A percentile compares a stretch with the other conserved stretches of the same genome.
phyloP scores from a whole-genome alignment of 257 asterid species.

The Rhazya stricta region DNA sequence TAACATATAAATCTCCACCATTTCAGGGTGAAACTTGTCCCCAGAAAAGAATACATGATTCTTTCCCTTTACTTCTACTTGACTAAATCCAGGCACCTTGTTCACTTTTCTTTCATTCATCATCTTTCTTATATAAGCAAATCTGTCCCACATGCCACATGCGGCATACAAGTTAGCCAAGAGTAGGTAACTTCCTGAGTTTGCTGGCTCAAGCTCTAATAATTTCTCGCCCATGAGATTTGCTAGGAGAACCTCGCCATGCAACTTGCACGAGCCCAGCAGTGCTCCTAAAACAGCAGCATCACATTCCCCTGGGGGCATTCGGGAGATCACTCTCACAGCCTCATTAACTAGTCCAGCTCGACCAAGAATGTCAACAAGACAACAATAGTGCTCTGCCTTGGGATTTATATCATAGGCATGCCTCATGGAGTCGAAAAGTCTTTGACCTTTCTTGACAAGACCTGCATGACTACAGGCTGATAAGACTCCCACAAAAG shows the following conservation, averaged over 20 bases:
- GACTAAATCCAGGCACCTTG: conserved; percentile 61
- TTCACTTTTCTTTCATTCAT: conserved; percentile 32
- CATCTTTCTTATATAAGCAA: conserved; percentile 42
- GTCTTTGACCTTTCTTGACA: conserved; percentile 43
- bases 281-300: conserved; percentile 48
- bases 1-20: conserved; percentile 19
- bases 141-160: conserved; percentile 62
- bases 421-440: conserved; percentile 40
- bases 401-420: conserved; percentile 45
- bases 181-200: conserved; percentile 48
- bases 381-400: conserved; percentile 55
- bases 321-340: conserved; percentile 33
- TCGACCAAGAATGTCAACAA: conserved; percentile 62
- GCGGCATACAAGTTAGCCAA: conserved; percentile 58
- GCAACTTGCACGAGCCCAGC: conserved; percentile 60
- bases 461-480: conserved; percentile 76
- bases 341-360: conserved; percentile 59
- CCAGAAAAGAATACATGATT: conserved; percentile 33
- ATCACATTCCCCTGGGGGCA: conserved; percentile 36
- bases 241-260: conserved; percentile 42
- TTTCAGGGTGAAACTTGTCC: conserved; percentile 36
- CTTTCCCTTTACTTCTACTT: conserved; percentile 55
- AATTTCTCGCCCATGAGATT: conserved; percentile 38
- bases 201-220: conserved; percentile 30
- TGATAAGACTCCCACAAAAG: conserved; percentile 55